Percentiles rank a stretch among this genome's conserved stretches.
phyloP scores from a whole-genome alignment of 305 asterid species.

The Stenogyne calaminthoides region DNA sequence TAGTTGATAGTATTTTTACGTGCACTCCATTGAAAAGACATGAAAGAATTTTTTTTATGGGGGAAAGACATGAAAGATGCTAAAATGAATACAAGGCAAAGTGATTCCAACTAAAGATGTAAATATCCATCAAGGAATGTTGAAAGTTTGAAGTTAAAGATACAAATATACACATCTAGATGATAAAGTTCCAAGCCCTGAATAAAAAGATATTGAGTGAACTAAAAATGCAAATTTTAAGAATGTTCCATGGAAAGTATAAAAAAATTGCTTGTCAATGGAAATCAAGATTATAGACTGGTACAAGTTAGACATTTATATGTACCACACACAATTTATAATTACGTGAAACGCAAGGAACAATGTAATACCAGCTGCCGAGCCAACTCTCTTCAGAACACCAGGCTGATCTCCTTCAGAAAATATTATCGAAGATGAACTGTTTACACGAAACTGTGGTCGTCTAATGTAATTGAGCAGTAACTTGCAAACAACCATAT shows the following conservation, averaged over 20 bases:
- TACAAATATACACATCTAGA: not conserved
- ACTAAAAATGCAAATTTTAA: not conserved
- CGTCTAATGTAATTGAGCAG: slow-evolving; percentile 69
- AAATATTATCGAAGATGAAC: slow-evolving; percentile 55
- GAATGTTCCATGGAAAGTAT: not conserved
- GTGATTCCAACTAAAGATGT: slow-evolving; percentile 14
- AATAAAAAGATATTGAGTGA: slow-evolving; percentile 13
- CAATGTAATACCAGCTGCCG: slow-evolving; percentile 73
- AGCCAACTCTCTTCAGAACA: slow-evolving; percentile 83
- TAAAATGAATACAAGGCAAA: slow-evolving; percentile 5
- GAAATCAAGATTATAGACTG: slow-evolving; percentile 24
- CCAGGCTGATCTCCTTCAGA: slow-evolving; percentile 73
- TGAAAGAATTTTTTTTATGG: not conserved
- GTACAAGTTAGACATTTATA: slow-evolving; percentile 10
- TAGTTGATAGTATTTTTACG: not conserved
- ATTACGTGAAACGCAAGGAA: not conserved
- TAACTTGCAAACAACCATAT: slow-evolving; percentile 61
- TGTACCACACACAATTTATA: slow-evolving; percentile 8
- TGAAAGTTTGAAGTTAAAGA: not conserved
- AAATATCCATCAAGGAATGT: not conserved
- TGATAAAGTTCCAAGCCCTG: slow-evolving; percentile 7
- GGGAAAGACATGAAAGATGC: slow-evolving; percentile 6
- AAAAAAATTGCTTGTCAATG: not conserved
- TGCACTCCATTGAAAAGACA: slow-evolving; percentile 11
- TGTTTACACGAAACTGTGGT: slow-evolving; percentile 51